A percentile compares a stretch with the other conserved stretches of the same genome.
phyloP scores from a whole-genome alignment of 2,329 filamentous ascomycete genomes.

The Paraphaeosphaeria sporulosa region DNA sequence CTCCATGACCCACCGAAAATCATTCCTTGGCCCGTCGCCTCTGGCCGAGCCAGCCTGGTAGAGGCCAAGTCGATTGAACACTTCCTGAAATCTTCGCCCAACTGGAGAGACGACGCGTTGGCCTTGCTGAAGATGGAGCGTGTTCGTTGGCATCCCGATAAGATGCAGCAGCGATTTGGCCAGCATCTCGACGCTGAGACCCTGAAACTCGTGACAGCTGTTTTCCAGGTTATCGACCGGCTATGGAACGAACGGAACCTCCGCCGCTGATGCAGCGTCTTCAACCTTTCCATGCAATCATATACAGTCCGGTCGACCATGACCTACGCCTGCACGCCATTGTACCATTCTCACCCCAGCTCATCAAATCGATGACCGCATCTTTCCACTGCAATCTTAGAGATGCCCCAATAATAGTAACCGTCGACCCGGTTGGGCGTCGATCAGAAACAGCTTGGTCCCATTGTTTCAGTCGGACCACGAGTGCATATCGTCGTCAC shows the following conservation, averaged over 20 bases:
- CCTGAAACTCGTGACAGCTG: constrained; percentile 82
- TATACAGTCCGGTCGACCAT: background rate
- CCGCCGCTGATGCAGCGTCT: constrained; percentile 11
- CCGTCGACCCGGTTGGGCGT: background rate
- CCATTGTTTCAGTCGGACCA: background rate
- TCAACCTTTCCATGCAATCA: background rate
- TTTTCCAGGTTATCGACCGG: constrained; percentile 89
- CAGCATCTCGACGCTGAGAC: constrained; percentile 72
- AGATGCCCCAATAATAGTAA: constrained; percentile 7
- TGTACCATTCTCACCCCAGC: background rate
- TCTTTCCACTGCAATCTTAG: background rate
- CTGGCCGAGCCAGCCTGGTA: constrained; percentile 65
- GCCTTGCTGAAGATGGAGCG: constrained; percentile 80
- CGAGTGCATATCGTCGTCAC: background rate
- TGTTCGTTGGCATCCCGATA: constrained; percentile 96
- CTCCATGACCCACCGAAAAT: constrained; percentile 43
- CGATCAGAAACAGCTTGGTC: background rate
- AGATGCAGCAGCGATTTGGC: constrained; percentile 89
- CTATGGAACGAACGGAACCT: constrained; percentile 70
- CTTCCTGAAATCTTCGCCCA: constrained; percentile 71
- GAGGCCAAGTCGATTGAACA: constrained; percentile 67
- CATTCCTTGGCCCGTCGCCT: constrained; percentile 77
- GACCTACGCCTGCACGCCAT: background rate
- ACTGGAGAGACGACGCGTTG: constrained; percentile 48
- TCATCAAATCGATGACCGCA: background rate